Base-by-base conservation (phyloP, 495 filamentous ascomycete genomes). In the Penicillium maclennaniae region DNA sequence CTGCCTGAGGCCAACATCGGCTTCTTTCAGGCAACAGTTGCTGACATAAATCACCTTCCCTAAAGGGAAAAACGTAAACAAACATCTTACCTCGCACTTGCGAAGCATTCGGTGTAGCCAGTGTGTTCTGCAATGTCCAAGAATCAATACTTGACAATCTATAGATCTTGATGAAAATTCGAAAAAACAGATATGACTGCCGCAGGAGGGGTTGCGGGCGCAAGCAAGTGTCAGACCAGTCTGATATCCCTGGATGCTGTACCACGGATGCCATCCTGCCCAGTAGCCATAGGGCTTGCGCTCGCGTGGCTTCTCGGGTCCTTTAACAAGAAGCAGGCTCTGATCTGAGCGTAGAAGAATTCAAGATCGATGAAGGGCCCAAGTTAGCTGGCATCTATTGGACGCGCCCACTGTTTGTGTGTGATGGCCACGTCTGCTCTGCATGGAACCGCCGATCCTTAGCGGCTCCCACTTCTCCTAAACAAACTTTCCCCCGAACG, bases 1-100 rank as follows among this genome's bases (percentile, higher is more conserved):
- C 36, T 45, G 57, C 58, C 54, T 56, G 39, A 58, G 55, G 55
- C 42, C 2, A 4, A 14, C 1, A 21, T 12, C 27, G 42, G 49
- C 2, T 8, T 19, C 2, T 23, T 12, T 44, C 40, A 45, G 49
- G 49, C 49, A 3, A 40, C n/a, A n/a, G 25, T 46, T 25, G 9
- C 7, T 26, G 43, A 49, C 34, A 31, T 54, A 56, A 53, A 15
- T 36, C 15, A 31, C 8, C 6, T 58, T 49, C 17, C 57, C 55
- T 19, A 36, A 65, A 47, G 1, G 56, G 70, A 16, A 63, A 70
- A 69, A 69, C 31, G 60, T 69, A 63, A 73, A 73, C 68, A 73
- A 73, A 69, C 56, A 71, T 40, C 26, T 41, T 40, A 9, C 4
- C 6, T 26, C 49, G 31, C 20, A 15, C 23, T 21, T 19, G 26